A percentile compares a stretch with the other conserved stretches of the same genome.
Conservation (phyloP, 768 basidiomycete species). For the Gloeophyllum trabeum region DNA sequence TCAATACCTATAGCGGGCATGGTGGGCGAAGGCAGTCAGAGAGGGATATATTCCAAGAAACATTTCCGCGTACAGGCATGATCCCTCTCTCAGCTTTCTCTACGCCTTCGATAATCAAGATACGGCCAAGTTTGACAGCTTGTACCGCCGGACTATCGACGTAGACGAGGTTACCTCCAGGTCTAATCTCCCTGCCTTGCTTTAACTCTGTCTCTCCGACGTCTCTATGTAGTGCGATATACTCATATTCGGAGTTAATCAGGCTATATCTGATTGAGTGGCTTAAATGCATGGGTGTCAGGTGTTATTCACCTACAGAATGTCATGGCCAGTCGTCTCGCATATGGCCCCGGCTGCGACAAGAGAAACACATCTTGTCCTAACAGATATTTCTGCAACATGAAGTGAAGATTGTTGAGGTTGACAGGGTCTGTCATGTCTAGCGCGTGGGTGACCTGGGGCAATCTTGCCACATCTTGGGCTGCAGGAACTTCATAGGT, state of each 20-base stretch:
- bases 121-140: constrained; percentile 52
- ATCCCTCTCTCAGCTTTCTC: constrained; percentile 67
- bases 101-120: constrained; percentile 59
- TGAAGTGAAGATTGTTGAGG: constrained; percentile 47
- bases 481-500: constrained; percentile 42
- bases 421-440: constrained; percentile 42
- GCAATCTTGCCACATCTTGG: constrained; percentile 33
- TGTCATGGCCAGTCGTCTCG: constrained; percentile 47
- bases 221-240: constrained; percentile 55
- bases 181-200: constrained; percentile 55
- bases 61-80: constrained; percentile 39
- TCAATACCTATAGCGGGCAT: constrained; percentile 25
- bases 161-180: constrained; percentile 52
- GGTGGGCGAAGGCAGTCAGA: neutral
- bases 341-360: constrained; percentile 59
- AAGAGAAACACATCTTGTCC: constrained; percentile 60
- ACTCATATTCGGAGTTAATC: constrained; percentile 60
- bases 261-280: constrained; percentile 20
- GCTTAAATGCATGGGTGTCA: neutral
- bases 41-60: neutral
- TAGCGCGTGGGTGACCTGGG: constrained; percentile 31
- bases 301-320: constrained; percentile 56
- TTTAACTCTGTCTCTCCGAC: constrained; percentile 67
- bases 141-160: constrained; percentile 58
- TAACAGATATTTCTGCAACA: constrained; percentile 57